These are phyloP conservation scores for Nyssa sinensis DNA, from an alignment of 148 eudicot species.

Conservation along the genomic window DNA sequence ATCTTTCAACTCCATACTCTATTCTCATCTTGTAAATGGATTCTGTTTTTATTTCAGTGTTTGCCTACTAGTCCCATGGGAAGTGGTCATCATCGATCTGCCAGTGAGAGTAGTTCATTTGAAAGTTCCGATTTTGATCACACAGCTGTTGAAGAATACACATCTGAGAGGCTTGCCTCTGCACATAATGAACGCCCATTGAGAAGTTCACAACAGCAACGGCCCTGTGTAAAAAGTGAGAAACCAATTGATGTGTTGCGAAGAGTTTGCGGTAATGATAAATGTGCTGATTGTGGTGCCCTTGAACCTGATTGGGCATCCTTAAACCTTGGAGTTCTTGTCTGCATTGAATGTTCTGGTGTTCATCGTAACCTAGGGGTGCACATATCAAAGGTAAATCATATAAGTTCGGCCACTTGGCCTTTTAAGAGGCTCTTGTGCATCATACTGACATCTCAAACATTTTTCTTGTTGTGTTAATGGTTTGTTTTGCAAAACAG, in stretches of 20 bases:
- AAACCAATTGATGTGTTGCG: slow-evolving; percentile 81
- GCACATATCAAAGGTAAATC: slow-evolving; percentile 91
- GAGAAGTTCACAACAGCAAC: slow-evolving; percentile 69
- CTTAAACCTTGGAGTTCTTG: slow-evolving; percentile 93
- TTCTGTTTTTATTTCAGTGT: slow-evolving; percentile 55
- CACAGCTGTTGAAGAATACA: slow-evolving; percentile 59
- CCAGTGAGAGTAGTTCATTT: slow-evolving; percentile 96
- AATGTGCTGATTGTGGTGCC: slow-evolving; percentile 97
- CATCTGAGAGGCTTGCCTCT: slow-evolving; percentile 65
- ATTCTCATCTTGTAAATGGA: slow-evolving; percentile 6
- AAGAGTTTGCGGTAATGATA: slow-evolving; percentile 84
- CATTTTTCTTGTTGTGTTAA: background rate
- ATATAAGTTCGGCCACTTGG: background rate
- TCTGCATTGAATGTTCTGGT: slow-evolving; percentile 99
- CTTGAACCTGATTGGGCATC: slow-evolving; percentile 99
- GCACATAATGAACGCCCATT: slow-evolving; percentile 60
- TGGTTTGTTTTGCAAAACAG: background rate
- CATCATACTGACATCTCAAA: background rate
- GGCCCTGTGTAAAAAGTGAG: slow-evolving; percentile 60
- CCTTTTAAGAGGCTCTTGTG: background rate
- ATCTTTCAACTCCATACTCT: slow-evolving; percentile 13
- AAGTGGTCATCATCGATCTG: slow-evolving; percentile 78
- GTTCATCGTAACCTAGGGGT: slow-evolving; percentile 99
- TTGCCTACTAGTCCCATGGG: slow-evolving; percentile 76
- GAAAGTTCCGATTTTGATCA: slow-evolving; percentile 94